Evolutionary conservation across 2,329 filamentous ascomycete species (phyloP).

Genomic region (Tolypocladium tropicale): DNA sequence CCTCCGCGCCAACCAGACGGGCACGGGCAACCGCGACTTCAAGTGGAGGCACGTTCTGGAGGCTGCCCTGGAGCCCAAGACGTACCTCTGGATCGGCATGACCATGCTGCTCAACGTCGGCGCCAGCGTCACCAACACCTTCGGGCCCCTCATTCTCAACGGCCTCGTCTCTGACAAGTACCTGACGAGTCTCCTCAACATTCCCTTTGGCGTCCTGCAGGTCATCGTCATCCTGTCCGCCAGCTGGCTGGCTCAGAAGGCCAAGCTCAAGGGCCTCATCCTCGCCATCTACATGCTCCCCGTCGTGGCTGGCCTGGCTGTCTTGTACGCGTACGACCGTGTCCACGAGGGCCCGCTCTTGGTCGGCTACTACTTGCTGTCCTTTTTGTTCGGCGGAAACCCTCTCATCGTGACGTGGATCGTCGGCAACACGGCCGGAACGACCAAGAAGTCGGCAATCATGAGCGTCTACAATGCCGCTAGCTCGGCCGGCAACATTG

Average conservation of each 20-base stretch:
- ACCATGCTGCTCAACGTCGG: constrained; percentile 54
- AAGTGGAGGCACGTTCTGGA: constrained; percentile 55
- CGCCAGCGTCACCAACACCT: constrained; percentile 52
- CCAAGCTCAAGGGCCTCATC: constrained; percentile 45
- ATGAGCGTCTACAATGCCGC: constrained; percentile 57
- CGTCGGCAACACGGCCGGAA: constrained; percentile 56
- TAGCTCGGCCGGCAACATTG: constrained; percentile 52
- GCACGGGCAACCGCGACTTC: constrained; percentile 60
- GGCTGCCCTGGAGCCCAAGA: constrained; percentile 36
- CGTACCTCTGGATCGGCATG: constrained; percentile 50
- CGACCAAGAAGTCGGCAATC: constrained; percentile 55
- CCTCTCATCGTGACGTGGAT: constrained; percentile 60
- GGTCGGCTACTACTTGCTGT: constrained; percentile 53
- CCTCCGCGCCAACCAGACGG: constrained; percentile 64
- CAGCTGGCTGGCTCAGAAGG: constrained; percentile 47
- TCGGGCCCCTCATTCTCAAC: constrained; percentile 52
- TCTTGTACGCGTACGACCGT: constrained; percentile 45
- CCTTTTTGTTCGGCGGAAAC: constrained; percentile 56
- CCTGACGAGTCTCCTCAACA: constrained; percentile 50
- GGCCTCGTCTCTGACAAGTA: constrained; percentile 51
- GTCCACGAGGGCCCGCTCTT: constrained; percentile 31
- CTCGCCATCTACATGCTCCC: constrained; percentile 44
- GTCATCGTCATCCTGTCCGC: constrained; percentile 46
- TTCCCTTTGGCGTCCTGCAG: constrained; percentile 56
- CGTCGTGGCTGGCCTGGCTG: constrained; percentile 46